Evolutionary conservation across 257 asterid species (phyloP).

Genomic region (Coffea eugenioides): DNA sequence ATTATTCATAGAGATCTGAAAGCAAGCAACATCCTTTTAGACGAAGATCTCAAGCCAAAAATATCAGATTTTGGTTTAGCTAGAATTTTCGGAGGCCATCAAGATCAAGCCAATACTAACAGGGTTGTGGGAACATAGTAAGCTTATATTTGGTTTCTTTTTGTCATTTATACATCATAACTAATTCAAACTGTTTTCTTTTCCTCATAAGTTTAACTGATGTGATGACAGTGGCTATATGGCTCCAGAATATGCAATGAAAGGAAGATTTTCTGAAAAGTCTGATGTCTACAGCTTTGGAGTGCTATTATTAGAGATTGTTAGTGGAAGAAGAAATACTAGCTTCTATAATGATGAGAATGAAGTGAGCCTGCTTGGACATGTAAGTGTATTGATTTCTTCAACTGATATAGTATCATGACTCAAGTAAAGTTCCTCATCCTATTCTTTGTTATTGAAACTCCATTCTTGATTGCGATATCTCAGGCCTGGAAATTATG

Average conservation of each 20-base stretch:
- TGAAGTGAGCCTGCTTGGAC: slow-evolving; percentile 51
- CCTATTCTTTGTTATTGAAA: not conserved
- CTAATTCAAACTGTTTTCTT: too few species aligned
- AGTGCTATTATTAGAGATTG: too few species aligned
- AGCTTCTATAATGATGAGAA: slow-evolving; percentile 29
- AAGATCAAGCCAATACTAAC: slow-evolving; percentile 11
- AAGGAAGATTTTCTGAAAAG: too few species aligned
- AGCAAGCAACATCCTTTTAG: slow-evolving; percentile 52
- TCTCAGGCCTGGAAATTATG: slow-evolving; percentile 54
- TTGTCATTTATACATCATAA: too few species aligned
- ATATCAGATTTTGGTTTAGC: slow-evolving; percentile 51
- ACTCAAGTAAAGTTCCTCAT: too few species aligned
- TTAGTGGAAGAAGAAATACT: slow-evolving; percentile 41
- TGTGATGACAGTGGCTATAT: slow-evolving; percentile 10
- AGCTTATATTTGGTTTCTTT: not conserved
- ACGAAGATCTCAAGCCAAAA: slow-evolving; percentile 48
- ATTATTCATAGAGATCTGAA: too few species aligned
- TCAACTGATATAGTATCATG: not conserved
- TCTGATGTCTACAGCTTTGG: too few species aligned
- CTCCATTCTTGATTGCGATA: not conserved
- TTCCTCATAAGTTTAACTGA: too few species aligned
- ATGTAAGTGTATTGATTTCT: slow-evolving; percentile 32
- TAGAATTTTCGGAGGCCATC: slow-evolving; percentile 9
- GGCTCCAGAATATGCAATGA: too few species aligned
- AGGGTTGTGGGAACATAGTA: not conserved